phyloP scores from a whole-genome alignment of 2,329 filamentous ascomycete species.

The Gnomoniopsis smithogilvyi region DNA sequence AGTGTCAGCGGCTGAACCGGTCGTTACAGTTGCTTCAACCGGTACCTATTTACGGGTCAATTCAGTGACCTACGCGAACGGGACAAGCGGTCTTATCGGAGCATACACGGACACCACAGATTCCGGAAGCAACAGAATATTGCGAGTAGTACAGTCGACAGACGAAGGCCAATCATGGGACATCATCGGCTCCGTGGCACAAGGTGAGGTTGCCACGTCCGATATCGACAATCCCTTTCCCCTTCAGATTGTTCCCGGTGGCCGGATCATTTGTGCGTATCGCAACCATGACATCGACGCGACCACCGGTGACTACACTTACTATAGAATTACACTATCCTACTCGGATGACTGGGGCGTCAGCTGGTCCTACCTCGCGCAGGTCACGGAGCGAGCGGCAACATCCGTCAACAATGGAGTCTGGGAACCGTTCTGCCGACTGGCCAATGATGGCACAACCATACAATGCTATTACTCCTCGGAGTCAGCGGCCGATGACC shows the following conservation, averaged over 20 bases:
- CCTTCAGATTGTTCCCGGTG: neutral
- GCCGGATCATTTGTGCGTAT: constrained; percentile 22
- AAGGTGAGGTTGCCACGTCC: neutral
- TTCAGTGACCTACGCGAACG: neutral
- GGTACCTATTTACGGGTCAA: neutral
- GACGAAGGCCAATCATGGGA: neutral
- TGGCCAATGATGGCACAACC: constrained; percentile 31
- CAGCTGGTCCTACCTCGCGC: constrained; percentile 32
- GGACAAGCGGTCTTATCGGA: neutral
- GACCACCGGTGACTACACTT: constrained; percentile 23
- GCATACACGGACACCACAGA: neutral
- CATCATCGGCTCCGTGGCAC: neutral
- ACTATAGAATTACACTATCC: constrained; percentile 39
- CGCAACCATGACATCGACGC: constrained; percentile 31
- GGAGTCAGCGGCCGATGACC: constrained; percentile 35
- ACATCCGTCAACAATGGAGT: constrained; percentile 30
- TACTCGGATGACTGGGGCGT: constrained; percentile 38
- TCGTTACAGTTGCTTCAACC: neutral
- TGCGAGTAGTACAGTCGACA: neutral
- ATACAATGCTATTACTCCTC: constrained; percentile 42
- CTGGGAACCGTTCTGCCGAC: constrained; percentile 44
- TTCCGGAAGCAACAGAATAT: neutral
- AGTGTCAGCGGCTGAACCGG: neutral
- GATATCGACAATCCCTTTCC: neutral
- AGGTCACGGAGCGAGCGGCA: constrained; percentile 24